phyloP scores from a whole-genome alignment of 2,329 filamentous ascomycete species.

The Neoarthrinium moseri region DNA sequence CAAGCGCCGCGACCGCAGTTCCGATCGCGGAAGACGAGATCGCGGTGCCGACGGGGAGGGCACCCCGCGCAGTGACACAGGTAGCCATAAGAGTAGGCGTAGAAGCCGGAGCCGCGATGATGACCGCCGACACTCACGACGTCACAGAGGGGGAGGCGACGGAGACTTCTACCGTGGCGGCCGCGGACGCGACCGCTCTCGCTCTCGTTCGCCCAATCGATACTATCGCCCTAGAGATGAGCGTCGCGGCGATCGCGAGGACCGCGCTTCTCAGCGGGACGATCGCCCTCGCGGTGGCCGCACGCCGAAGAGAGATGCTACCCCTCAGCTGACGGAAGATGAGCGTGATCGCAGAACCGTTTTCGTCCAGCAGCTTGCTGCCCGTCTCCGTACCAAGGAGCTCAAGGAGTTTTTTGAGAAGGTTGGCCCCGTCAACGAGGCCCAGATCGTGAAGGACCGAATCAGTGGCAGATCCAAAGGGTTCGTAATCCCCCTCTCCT shows the following conservation, averaged over 20 bases:
- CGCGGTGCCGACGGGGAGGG: constrained; percentile 59
- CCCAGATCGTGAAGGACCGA: constrained; percentile 97
- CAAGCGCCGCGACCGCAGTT: constrained; percentile 55
- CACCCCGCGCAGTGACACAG: constrained; percentile 72
- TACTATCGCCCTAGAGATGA: constrained; percentile 57
- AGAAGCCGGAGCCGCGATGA: constrained; percentile 77
- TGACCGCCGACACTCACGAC: constrained; percentile 71
- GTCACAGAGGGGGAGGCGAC: constrained; percentile 63
- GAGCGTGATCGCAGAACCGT: constrained; percentile 96
- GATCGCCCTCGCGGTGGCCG: constrained; percentile 35
- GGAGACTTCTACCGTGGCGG: constrained; percentile 72
- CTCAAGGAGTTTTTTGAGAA: constrained; percentile 95
- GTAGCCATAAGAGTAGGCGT: constrained; percentile 79
- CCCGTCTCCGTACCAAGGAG: constrained; percentile 87
- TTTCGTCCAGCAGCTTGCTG: constrained; percentile 97
- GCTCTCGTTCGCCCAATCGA: constrained; percentile 70
- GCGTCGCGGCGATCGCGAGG: constrained; percentile 45
- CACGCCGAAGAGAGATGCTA: constrained; percentile 45
- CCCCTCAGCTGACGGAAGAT: constrained; percentile 83
- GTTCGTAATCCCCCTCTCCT: constrained; percentile 51
- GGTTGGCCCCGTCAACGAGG: constrained; percentile 91
- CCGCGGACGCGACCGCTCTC: constrained; percentile 59
- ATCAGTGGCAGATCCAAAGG: constrained; percentile 97
- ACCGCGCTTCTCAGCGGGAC: constrained; percentile 55
- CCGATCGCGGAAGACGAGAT: constrained; percentile 55